phyloP scores from a whole-genome alignment of 2,329 filamentous ascomycete species.

The Mariannaea sp. region DNA sequence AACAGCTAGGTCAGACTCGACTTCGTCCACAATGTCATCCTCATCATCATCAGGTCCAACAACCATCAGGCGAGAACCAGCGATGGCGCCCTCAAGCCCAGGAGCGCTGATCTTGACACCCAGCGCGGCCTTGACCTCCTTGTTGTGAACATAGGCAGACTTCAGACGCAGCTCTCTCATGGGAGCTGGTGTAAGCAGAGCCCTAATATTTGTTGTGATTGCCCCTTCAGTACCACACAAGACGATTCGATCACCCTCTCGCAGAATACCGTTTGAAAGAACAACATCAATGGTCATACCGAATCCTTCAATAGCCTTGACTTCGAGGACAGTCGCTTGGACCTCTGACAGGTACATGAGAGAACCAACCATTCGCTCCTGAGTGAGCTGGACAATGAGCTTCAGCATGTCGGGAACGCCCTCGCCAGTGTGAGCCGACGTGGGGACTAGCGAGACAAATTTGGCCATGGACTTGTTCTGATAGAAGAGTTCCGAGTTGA shows the following conservation, averaged over 20 bases:
- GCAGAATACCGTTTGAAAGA: conserved; percentile 90
- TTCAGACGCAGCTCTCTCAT: conserved; percentile 95
- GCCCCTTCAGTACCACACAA: conserved; percentile 96
- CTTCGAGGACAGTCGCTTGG: conserved; percentile 95
- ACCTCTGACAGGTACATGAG: conserved; percentile 99
- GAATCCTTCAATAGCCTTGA: conserved; percentile 98
- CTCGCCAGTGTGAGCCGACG: conserved; percentile 97
- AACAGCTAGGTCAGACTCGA: conserved; percentile 91
- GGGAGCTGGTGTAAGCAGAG: conserved; percentile 88
- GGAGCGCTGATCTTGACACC: conserved; percentile 99
- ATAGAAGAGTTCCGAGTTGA: conserved; percentile 96
- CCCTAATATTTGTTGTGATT: conserved; percentile 93
- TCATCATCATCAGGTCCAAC: conserved; percentile 96
- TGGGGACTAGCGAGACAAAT: conserved; percentile 94
- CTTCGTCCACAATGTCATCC: conserved; percentile 94
- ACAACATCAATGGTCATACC: conserved; percentile 99
- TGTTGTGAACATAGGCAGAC: conserved; percentile 97
- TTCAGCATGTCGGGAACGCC: conserved; percentile 99
- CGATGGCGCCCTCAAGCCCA: conserved; percentile 93
- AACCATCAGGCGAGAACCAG: conserved; percentile 91
- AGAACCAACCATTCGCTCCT: conserved; percentile 95
- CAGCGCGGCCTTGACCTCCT: conserved; percentile 96
- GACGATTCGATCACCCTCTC: conserved; percentile 92
- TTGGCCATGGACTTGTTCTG: conserved; percentile 98
- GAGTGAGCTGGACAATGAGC: conserved; percentile 87